Base-by-base conservation (phyloP, 2,329 filamentous ascomycete genomes). In the Ophiostoma himal-ulmi region DNA sequence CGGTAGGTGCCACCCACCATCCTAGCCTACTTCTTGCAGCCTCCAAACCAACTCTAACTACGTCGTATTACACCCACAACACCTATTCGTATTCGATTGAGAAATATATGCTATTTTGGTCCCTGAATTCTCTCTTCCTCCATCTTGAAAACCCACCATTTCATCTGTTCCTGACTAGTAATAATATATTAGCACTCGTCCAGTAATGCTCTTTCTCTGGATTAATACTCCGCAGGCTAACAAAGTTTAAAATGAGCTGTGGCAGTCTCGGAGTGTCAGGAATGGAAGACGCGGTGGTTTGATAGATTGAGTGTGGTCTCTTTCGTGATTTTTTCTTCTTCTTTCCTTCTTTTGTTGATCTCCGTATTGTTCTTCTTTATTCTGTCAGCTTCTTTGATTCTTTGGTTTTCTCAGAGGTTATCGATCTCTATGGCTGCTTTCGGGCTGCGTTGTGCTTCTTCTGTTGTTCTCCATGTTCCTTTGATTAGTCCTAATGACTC, bases 211-310 rank as follows among this genome's bases (percentile, higher is more conserved):
- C n/a, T 48, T 17, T n/a, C 17, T n/a, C n/a, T 57, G 52, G n/a
- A 57, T 57, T 57, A 60, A 60, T 60, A 60, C 57, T 62, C 57
- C 57, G 57, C 26, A 62, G 13, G 34, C 57, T 62, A 62, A 62
- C 54, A 36, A 34, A 30, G 22, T 22, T 52, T 62, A 62, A 62
- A 62, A 62, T 62, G 57, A 62, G 57, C 57, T 62, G 52, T 57
- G 44, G 44, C 52, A 22, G 57, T 62, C 57, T 62, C 57, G 34
- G 26, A 34, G 14, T 34, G 13, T 57, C 10, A 26, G 44, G 44
- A 48, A 48, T 48, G 44, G 37, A 48, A 7, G 14, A 48, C 17
- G 44, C 44, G 44, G 44, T 48, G 14, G 44, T 8, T n/a, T 48
- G 17, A 26, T 10, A 26, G 8, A 57, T 57, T 13, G n/a, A 14